A percentile compares a stretch with the other conserved stretches of the same genome.
phyloP scores from a whole-genome alignment of 1,139 yeast genomes.

The Sugiyamaella xylanicola region DNA sequence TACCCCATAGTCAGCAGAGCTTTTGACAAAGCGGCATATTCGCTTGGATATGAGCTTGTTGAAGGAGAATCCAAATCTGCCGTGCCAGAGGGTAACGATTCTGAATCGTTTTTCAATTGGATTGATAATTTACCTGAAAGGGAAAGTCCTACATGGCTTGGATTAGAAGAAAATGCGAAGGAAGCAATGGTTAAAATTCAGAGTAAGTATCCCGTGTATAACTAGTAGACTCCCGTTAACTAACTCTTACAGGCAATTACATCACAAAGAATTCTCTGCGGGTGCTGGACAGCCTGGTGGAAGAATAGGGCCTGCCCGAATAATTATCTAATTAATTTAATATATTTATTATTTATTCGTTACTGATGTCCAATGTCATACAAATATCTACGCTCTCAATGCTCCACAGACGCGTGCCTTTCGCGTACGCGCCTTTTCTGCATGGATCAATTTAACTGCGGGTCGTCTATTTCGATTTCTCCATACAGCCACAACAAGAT shows the following conservation, averaged over 20 bases:
- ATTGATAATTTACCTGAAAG: constrained; percentile 55
- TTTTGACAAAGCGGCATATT: constrained; percentile 45
- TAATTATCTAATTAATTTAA: background rate
- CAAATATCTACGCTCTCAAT: too few relatives aligned
- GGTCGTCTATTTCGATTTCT: too few relatives aligned
- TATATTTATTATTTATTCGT: too few relatives aligned
- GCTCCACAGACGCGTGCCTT: background rate
- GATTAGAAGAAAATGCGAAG: constrained; percentile 53
- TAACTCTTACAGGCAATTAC: constrained; percentile 13
- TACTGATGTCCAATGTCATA: too few relatives aligned
- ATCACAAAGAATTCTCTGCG: constrained; percentile 3
- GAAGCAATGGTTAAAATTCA: constrained; percentile 35
- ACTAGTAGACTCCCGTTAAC: background rate
- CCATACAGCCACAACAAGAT: too few relatives aligned
- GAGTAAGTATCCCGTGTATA: constrained; percentile 26
- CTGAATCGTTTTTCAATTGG: constrained; percentile 53
- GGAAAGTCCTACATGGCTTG: constrained; percentile 67
- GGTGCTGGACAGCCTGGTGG: constrained; percentile 13
- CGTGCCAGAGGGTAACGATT: constrained; percentile 54
- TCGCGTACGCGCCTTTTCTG: too few relatives aligned
- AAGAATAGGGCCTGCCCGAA: background rate
- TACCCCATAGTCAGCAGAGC: constrained; percentile 38
- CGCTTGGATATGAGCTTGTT: constrained; percentile 44
- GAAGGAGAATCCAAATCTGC: constrained; percentile 35
- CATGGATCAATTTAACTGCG: too few relatives aligned